Base-by-base conservation (phyloP, 1,139 yeast genomes). In the Diutina neorugosa region DNA sequence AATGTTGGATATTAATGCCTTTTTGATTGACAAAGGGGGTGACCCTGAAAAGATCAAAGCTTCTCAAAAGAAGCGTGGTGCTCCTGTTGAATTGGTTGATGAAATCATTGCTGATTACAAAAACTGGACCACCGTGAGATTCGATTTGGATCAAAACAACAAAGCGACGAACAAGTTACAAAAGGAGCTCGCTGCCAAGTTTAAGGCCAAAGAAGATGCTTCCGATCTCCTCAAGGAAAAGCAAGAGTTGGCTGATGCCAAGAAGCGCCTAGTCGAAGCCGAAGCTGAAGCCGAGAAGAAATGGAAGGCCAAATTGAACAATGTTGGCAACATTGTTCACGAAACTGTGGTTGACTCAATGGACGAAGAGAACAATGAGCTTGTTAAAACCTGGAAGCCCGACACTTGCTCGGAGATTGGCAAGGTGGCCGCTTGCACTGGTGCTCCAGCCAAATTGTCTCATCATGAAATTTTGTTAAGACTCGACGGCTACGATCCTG, bases 401-500 rank as follows among this genome's bases (percentile, higher is more conserved):
- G 76, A 71, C 57, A 69, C 68, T 53, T 76, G 78, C 57, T 77
- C 73, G 54, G 79, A 76, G 58, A 75, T 80, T 58, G 83, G 80
- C 55, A 74, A 78, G 61, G 66, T 79, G 58, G 94, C 93, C 50
- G 74, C 90, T 60, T 87, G 81, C 53, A 84, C 93, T 52, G 85
- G 86, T 56, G 76, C 78, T 52, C 82, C 84, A 61, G 97, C 96
- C 56, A 73, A 75, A 50, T 80, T 91, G 68, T 91, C 98, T 40
- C 98, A 93, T 68, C 98, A 93, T 68, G 98, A 93, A 74, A 86
- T 94, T 54, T 78, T 94, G 62, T 79, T 94, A 62, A 84, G 98
- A 73, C 77, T 93, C 61, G 97, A 93, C 65, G 99, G 99, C 59
- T 93, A 89, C 69, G 99, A 93, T 68, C 98, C 96, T 60, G 98